Percentiles rank a stretch among this genome's conserved stretches.
Evolutionary conservation across 73 alveolate genomes (phyloP).

Genomic region (Tetrahymena thermophila): DNA sequence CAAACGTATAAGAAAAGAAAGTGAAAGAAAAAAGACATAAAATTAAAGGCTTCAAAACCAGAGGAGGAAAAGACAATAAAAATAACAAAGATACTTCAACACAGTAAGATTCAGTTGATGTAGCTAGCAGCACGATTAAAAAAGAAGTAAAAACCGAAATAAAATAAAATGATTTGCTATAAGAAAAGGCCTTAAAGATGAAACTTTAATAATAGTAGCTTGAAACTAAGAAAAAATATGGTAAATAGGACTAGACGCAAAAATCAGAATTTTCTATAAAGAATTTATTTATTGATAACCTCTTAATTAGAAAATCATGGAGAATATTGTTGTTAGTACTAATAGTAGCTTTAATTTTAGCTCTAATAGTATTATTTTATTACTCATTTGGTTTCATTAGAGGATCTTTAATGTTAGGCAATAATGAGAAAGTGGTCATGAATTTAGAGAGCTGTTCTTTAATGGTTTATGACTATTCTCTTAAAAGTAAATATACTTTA

Average conservation of each 20-base stretch:
- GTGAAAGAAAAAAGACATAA: background rate
- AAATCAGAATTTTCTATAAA: background rate
- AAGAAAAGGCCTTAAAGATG: background rate
- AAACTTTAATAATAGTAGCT: background rate
- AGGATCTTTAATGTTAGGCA: background rate
- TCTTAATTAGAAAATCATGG: background rate
- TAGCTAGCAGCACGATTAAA: background rate
- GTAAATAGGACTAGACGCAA: background rate
- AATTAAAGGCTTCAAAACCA: background rate
- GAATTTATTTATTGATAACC: background rate
- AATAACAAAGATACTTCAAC: background rate
- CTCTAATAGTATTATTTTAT: background rate
- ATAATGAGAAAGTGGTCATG: background rate
- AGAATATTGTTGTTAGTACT: background rate
- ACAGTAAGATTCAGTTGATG: background rate
- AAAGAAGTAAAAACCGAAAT: background rate
- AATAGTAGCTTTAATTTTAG: background rate
- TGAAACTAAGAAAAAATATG: background rate
- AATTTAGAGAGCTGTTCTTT: background rate
- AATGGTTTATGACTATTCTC: background rate
- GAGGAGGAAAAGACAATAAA: background rate
- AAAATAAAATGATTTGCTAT: background rate
- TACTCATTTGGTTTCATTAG: background rate
- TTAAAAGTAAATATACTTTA: background rate
- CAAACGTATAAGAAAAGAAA: background rate